Evolutionary conservation across 371 early-diverging fungal species (phyloP).

Genomic region (Apophysomyces trapeziformis): DNA sequence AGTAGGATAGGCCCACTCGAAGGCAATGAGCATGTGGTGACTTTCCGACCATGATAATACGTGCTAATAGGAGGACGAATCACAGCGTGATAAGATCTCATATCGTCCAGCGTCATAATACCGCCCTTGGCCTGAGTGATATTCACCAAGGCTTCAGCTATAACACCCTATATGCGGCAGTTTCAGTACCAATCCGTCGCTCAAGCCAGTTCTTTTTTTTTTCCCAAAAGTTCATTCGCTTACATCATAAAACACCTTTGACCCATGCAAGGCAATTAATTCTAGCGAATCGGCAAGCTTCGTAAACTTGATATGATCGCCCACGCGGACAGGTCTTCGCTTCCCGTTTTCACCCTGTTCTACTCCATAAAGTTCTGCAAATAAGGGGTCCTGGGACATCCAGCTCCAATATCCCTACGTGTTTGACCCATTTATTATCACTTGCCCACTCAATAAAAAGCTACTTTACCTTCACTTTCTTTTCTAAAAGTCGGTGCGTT

Average conservation of each 20-base stretch:
- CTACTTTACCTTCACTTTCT: conserved; percentile 48
- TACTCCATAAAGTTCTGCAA: conserved; percentile 66
- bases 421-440: conserved; percentile 18
- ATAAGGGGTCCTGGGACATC: conserved; percentile 47
- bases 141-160: conserved; percentile 79
- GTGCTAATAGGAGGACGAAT: conserved; percentile 68
- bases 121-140: conserved; percentile 78
- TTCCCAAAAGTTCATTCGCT: background rate
- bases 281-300: conserved; percentile 84
- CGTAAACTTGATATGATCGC: conserved; percentile 75
- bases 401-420: conserved; percentile 16
- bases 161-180: conserved; percentile 57
- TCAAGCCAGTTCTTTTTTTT: background rate
- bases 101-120: conserved; percentile 81
- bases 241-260: conserved; percentile 84
- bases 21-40: conserved; percentile 73
- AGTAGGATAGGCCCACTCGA: conserved; percentile 86
- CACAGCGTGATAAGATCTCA: conserved; percentile 70
- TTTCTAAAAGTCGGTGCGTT: conserved; percentile 63
- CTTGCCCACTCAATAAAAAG: conserved; percentile 60
- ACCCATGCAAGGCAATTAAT: conserved; percentile 80
- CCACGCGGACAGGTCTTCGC: conserved; percentile 44
- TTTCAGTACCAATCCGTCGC: background rate
- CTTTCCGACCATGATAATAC: conserved; percentile 78
- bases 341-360: conserved; percentile 54